Conservation (phyloP, 805 yeast genomes). For the Kluyveromyces dobzhanskii region DNA sequence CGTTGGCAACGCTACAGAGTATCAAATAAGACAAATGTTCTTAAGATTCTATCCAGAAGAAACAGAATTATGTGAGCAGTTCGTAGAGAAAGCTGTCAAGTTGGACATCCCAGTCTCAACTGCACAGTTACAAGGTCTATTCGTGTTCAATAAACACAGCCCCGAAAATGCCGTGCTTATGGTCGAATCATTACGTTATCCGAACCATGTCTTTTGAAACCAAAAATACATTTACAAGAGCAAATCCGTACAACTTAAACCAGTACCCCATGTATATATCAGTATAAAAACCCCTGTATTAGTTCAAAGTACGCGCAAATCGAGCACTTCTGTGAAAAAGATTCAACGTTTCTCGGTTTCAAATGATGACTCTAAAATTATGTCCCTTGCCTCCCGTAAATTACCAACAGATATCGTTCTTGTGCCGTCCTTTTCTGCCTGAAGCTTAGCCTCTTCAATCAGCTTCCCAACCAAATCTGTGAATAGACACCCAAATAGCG, state of each 20-base stretch:
- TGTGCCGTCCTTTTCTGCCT: conserved; percentile 35
- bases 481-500: conserved; percentile 11
- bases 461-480: conserved; percentile 17
- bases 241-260: too few relatives aligned
- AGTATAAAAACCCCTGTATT: background rate
- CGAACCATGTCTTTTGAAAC: conserved; percentile 28
- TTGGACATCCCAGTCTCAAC: conserved; percentile 64
- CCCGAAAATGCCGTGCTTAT: conserved; percentile 68
- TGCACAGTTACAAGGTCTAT: conserved; percentile 91
- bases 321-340: too few relatives aligned
- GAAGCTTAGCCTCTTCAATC: conserved; percentile 32
- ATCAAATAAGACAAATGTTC: conserved; percentile 80
- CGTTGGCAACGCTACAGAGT: conserved; percentile 78
- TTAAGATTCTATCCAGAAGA: conserved; percentile 71
- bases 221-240: too few relatives aligned
- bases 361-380: background rate
- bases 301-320: background rate
- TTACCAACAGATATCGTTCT: conserved; percentile 37
- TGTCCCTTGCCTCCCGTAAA: conserved; percentile 30
- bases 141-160: conserved; percentile 81
- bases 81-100: conserved; percentile 33
- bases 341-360: too few relatives aligned
- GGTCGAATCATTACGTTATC: conserved; percentile 35
- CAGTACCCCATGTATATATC: too few relatives aligned
- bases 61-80: conserved; percentile 41